A percentile compares a stretch with the other conserved stretches of the same genome.
Evolutionary conservation across 768 basidiomycete species (phyloP).

Genomic region (Melanogaster broomeanus): DNA sequence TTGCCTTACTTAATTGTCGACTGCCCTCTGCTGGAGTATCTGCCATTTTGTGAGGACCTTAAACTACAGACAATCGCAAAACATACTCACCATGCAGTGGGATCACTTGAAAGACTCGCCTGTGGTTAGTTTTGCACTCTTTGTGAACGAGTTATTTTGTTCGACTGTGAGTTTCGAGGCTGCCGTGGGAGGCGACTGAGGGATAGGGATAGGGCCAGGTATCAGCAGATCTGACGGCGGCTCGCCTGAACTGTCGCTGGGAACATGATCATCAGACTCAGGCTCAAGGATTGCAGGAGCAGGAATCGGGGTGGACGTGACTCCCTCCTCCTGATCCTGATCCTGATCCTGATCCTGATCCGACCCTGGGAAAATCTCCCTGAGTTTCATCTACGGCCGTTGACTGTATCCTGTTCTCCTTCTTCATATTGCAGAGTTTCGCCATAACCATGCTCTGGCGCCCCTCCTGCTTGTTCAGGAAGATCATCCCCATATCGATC

Average conservation of each 20-base stretch:
- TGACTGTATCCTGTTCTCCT: slow-evolving; percentile 17
- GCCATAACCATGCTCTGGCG: slow-evolving; percentile 12
- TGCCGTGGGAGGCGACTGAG: not conserved
- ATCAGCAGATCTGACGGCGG: slow-evolving; percentile 10
- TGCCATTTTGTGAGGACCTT: slow-evolving; percentile 1
- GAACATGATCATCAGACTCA: not conserved
- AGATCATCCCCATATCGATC: slow-evolving; percentile 38
- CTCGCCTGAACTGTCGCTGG: not conserved
- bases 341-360: slow-evolving; percentile 20
- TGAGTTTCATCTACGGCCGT: slow-evolving; percentile 21
- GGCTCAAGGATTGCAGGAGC: slow-evolving; percentile 5
- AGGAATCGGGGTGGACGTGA: slow-evolving; percentile 16
- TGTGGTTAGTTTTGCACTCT: not conserved
- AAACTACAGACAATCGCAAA: not conserved
- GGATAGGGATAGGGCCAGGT: not conserved
- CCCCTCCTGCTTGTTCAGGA: slow-evolving; percentile 27
- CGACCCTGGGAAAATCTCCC: slow-evolving; percentile 3
- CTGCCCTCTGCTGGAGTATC: slow-evolving; percentile 11
- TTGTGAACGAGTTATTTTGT: not conserved
- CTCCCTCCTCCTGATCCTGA: slow-evolving; percentile 13
- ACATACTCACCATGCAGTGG: slow-evolving; percentile 11
- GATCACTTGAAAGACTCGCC: slow-evolving; percentile 7
- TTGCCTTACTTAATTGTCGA: slow-evolving; percentile 9
- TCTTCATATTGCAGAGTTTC: slow-evolving; percentile 23
- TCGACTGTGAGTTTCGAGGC: slow-evolving; percentile 3